These are phyloP conservation scores for Aspergillus glaucus DNA, from an alignment of 2,329 filamentous ascomycete genomes.

Conservation along the genomic window DNA sequence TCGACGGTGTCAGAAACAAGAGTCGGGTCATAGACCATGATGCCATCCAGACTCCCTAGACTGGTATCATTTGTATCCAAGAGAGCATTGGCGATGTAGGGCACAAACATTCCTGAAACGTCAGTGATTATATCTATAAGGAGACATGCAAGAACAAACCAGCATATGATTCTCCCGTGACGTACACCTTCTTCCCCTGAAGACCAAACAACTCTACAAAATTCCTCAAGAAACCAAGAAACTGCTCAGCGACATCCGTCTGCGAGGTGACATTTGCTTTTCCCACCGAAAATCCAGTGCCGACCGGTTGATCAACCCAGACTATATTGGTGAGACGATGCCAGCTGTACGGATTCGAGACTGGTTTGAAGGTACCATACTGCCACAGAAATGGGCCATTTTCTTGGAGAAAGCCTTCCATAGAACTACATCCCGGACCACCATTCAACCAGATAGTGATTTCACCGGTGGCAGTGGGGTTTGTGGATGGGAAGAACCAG, in stretches of 20 bases:
- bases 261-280: conserved; percentile 59
- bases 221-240: conserved; percentile 74
- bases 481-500: conserved; percentile 46
- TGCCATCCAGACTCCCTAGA: too few species aligned
- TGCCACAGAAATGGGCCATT: conserved; percentile 70
- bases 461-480: conserved; percentile 38
- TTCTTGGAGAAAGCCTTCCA: conserved; percentile 67
- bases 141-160: too few species aligned
- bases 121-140: too few species aligned
- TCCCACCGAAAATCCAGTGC: conserved; percentile 64
- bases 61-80: conserved; percentile 58
- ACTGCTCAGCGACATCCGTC: conserved; percentile 62
- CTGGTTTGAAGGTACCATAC: conserved; percentile 60
- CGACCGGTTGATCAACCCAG: conserved; percentile 49
- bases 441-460: conserved; percentile 47
- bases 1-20: too few species aligned
- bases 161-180: conserved; percentile 68
- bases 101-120: conserved; percentile 35
- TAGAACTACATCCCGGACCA: conserved; percentile 51
- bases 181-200: conserved; percentile 64
- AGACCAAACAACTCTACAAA: conserved; percentile 65
- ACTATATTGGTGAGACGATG: conserved; percentile 69
- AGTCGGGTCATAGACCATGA: too few species aligned
- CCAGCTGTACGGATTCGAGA: conserved; percentile 66
- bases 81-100: conserved; percentile 70